Evolutionary conservation across 371 early-diverging fungal genomes (phyloP), one percentile per base, ranked within the genome.

Genomic region (Mucor irregularis): DNA sequence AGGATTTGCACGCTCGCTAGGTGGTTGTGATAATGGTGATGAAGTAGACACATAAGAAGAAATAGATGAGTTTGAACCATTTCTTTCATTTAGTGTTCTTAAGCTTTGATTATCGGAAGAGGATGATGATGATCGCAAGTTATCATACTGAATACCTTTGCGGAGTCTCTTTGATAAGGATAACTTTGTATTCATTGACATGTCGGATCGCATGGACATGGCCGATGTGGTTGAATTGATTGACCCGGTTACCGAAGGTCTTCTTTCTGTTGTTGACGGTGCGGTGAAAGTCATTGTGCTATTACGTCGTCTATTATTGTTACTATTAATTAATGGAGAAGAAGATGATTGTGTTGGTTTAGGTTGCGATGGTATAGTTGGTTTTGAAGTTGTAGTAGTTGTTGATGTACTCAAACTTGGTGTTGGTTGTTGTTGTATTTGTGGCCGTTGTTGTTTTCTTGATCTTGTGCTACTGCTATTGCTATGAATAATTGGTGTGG

Each of bases 131-230:
- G 9, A 16, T 61, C 56, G 8, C 74, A 39, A 31, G 66, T 74
- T 46, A 61, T 66, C 76, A 79, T 76, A 38, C 80, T 79, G 30
- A 79, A 79, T 8, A 79, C 80, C n/a, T 34, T 74, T 71, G 9
- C 80, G 72, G n/a, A 79, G 62, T 19, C 69, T 65, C 54, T 76
- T 76, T 22, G 74, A 68, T 13, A 79, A 45, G 0, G 80, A 76
- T 43, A 67, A 30, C 46, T 78, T 78, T 35, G 71, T 68, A 25
- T 56, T 66, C 24, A 51, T 49, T 14, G 64, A 64, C 46, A 59
- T 45, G 10, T 59, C 64, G 1, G 78, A 77, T 9, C 58, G 67
- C 9, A 70, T 64, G 6, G 79, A 78, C 10, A 71, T 53, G 8
- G 73, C 73, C 13, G 74, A 70, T 34, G 44, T 42, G 26, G 68